Conservation (phyloP, 106 monocot species). For the Posidonia australis region DNA sequence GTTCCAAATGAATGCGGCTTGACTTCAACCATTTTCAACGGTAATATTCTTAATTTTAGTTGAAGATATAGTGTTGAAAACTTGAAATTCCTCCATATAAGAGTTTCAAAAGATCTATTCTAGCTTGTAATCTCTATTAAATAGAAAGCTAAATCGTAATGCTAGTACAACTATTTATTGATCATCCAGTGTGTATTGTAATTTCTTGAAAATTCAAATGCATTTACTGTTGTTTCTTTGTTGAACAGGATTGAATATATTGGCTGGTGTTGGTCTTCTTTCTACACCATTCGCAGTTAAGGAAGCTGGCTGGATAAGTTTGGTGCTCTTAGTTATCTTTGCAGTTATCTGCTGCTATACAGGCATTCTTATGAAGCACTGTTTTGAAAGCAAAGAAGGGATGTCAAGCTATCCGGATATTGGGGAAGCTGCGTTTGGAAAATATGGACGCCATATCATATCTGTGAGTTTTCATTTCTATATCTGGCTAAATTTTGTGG, state of each 20-base stretch:
- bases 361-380: constrained; percentile 70
- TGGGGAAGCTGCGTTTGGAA: constrained; percentile 95
- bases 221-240: constrained; percentile 6
- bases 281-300: constrained; percentile 79
- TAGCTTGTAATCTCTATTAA: no score
- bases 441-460: constrained; percentile 67
- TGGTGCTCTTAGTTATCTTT: constrained; percentile 54
- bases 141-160: no score
- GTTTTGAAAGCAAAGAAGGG: constrained; percentile 94
- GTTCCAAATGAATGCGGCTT: constrained; percentile 51
- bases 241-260: constrained; percentile 68
- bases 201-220: background rate
- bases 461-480: constrained; percentile 89
- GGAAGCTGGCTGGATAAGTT: constrained; percentile 89
- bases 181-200: background rate
- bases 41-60: constrained; percentile 15
- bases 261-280: constrained; percentile 80
- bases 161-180: no score
- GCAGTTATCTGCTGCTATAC: constrained; percentile 85
- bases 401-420: constrained; percentile 83
- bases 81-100: background rate
- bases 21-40: constrained; percentile 84
- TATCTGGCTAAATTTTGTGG: no score
- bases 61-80: background rate
- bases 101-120: background rate